Conservation (phyloP, 371 early-diverging fungal species). For the Coemansia sp. region DNA sequence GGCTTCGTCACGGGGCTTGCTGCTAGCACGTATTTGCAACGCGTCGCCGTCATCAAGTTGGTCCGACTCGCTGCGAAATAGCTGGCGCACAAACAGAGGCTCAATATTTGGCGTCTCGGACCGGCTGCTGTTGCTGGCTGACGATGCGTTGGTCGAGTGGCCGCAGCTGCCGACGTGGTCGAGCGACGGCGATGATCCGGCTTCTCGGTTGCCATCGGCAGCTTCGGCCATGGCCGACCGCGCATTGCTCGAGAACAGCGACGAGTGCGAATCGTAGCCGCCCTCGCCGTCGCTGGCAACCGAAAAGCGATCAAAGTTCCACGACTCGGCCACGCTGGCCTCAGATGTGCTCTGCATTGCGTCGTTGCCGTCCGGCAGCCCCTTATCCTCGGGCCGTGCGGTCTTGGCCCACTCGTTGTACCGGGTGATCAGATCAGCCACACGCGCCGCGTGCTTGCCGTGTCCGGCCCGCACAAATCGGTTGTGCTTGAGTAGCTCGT, state of each 20-base stretch:
- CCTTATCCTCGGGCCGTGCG: conserved; percentile 37
- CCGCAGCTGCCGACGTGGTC: too few species aligned
- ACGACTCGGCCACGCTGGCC: conserved; percentile 45
- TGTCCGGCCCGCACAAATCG: conserved; percentile 66
- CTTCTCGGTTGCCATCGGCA: background rate
- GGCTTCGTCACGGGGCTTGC: background rate
- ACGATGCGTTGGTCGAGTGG: background rate
- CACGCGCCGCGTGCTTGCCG: conserved; percentile 48
- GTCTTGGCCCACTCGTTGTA: conserved; percentile 45
- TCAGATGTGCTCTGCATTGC: conserved; percentile 48
- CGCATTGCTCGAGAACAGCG: conserved; percentile 39
- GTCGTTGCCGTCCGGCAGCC: conserved; percentile 39
- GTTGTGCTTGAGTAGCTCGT: conserved; percentile 52
- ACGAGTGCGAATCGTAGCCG: conserved; percentile 45
- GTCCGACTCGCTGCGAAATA: conserved; percentile 23
- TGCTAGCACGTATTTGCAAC: conserved; percentile 16
- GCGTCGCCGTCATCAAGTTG: conserved; percentile 7
- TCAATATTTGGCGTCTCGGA: conserved; percentile 17
- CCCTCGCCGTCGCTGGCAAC: conserved; percentile 44
- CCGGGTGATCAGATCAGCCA: conserved; percentile 44
- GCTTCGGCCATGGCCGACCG: conserved; percentile 13
- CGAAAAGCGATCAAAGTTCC: conserved; percentile 53
- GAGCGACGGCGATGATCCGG: background rate
- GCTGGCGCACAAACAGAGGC: conserved; percentile 47
- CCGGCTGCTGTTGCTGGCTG: conserved; percentile 6